Evolutionary conservation across 306 rosid species (phyloP), one percentile per base, ranked within the genome.

Genomic region (Cajanus cajan): DNA sequence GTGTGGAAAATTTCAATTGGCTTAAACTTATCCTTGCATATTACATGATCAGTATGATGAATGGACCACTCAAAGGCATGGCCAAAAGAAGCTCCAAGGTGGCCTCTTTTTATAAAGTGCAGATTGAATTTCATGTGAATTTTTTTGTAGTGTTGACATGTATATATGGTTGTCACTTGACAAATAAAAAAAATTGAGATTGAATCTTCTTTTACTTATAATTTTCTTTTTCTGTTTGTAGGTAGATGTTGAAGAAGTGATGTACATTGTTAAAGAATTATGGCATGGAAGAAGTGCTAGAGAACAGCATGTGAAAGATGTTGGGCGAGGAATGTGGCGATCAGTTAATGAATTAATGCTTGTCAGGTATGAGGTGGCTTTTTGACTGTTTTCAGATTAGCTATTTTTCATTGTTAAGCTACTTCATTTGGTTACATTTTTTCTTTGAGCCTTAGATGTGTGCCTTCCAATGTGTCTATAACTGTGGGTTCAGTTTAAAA

Each of bases 271-370:
- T 58, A 94, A 94, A 90, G 98, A 94, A 83, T 85, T 94, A 79
- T 94, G 98, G 98, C 92, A 88, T 28, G 97, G 98, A 85, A 87
- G 97, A 85, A 92, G 97, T 81, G 97, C 93, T 2, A 94, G 91
- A 84, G 97, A 92, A 51, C 88, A 83, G 70, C 73, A 48, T 62
- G 87, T 78, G 18, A 92, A 82, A 89, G 92, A 92, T 77, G 91
- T 90, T 55, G 98, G 98, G 52, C 95, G 97, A 57, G 95, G 95
- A 79, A 90, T 94, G 95, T 94, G 97, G 98, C 91, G 98, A 75
- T 87, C 97, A 34, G 87, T 92, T 57, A 94, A 94, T 77, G 98
- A 90, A 82, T 85, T 94, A 82, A 94, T 94, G 97, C 97, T 94
- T 83, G 90, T 94, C 73, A 92, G 97, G 98, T 94, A 90, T 74